Base-by-base conservation (phyloP, 176 grass and related monocot genomes). In the Neostapfia colusana region DNA sequence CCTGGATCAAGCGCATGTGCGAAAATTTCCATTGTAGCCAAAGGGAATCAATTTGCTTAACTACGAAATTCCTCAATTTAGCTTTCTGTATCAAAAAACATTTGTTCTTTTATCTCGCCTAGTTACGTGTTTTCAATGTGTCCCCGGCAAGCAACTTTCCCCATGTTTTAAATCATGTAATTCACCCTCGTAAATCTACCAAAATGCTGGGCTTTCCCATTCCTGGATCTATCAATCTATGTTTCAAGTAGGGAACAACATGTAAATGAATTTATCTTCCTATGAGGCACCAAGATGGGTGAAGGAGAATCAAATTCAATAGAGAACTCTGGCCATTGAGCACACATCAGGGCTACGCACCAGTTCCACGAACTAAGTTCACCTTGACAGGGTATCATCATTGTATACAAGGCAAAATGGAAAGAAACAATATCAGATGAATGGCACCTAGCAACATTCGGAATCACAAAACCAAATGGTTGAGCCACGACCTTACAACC, bases 401-500 rank as follows among this genome's bases (percentile, higher is more conserved):
- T 64, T 12, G 53, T 54, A 9, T 26, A 38, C 23, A 17, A 57
- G 55, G 51, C 21, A 21, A 27, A 38, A 83, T 26, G 4, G 4
- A 77, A 25, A 50, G 10, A 62, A 20, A 38, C 41, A 74, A 60
- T 18, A 61, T 3, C n/a, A 73, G 37, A 59, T 48, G 14, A 15
- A 59, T 77, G 81, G 31, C 54, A 49, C 15, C 25, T 31, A 31
- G 13, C 25, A 80, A 59, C 44, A 79, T 57, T 37, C 50, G 79
- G 49, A 84, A 84, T 64, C 16, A 87, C 7, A 57, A 23, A 68
- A 63, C 34, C 16, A 38, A 53, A 63, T 56, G 69, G 69, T 37
- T 44, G 25, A 61, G 62, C 20, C 51, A 54, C 51, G 51, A 83
- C 43, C 44, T 55, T 88, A 80, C 44, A 85, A 55, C 70, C 38